Base-by-base conservation (phyloP, 306 rosid genomes). In the Prunus campanulata region DNA sequence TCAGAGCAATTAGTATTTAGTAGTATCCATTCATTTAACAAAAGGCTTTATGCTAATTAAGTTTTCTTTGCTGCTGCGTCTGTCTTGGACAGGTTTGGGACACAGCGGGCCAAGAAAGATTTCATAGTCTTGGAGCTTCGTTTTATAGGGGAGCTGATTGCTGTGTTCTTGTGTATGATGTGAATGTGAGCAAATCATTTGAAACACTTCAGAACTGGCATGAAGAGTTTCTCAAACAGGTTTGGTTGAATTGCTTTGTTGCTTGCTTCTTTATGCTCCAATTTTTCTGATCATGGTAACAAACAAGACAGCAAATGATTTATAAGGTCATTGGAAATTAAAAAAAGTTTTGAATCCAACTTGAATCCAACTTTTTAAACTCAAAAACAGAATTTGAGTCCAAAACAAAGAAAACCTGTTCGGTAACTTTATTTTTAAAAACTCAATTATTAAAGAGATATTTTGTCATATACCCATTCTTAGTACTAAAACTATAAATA, bases 81-180 rank as follows among this genome's bases (percentile, higher is more conserved):
- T 70, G 32, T 15, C 20, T 80, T 0, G 72, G 78, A 85, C 80
- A 94, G 98, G 87, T 94, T 81, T 94, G 98, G 98, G 98, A 94
- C 79, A 94, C 98, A 5, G 98, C 98, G 62, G 98, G 98, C 20
- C 97, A 91, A 52, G 98, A 94, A 71, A 87, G 93, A 87, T 94
- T 94, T 48, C 96, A 92, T 27, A 87, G 97, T 81, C 86, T 92
- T 27, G 96, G 97, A 0, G 85, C 91, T 67, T 96, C 97, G 66
- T 94, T 91, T 84, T 94, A 90, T 48, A 82, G 98, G 64, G 98
- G 98, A 3, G 90, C 98, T 52, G 98, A 93, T 85, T 93, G 98
- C 44, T 93, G 98, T 84, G 93, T 93, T 79, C 83, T 93, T 78
- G 96, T 91, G 3, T 93, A 86, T 77, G 98, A 93, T 81, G 90